Evolutionary conservation across 306 rosid genomes (phyloP), one percentile per base, ranked within the genome.

Genomic region (Delonix regia): DNA sequence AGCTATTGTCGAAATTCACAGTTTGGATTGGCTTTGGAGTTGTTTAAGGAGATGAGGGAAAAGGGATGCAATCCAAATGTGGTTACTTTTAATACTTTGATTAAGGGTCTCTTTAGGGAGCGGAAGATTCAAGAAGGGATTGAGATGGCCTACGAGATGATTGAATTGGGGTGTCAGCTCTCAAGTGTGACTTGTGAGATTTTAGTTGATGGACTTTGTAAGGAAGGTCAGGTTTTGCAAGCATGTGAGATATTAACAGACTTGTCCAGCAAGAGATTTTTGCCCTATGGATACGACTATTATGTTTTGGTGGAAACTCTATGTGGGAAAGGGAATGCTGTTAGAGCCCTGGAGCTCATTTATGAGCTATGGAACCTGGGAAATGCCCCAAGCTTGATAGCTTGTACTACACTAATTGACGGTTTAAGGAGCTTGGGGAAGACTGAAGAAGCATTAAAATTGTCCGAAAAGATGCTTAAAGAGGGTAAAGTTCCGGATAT

Each of bases 11-110:
- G 94, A 11, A 90, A 88, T 79, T 89, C 78, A 6, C 82, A 65
- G 68, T 90, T 94, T 3, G 77, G 7, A 5, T 64, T 77, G 71
- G 98, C 97, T 10, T 74, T 94, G 84, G 92, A 90, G 82, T 16
- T 94, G 76, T 92, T 92, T 74, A 84, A 83, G 73, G 93, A 89
- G 82, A 94, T 94, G 94, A 82, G 88, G 78, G 86, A 82, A 76
- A 83, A 73, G 71, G 94, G 97, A n/a, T 86, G 97, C 57, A 36
- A 86, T 68, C 98, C 97, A 33, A 90, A 94, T 83, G 97, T 90
- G 77, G 97, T 94, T 48, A 94, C 97, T 78, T 94, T 92, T 78
- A 94, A 92, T 76, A 94, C 94, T 25, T 87, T 94, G 89, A 88
- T 94, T 34, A 90, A 45, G 61, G 98, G 97, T n/a, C 63, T 92